Base-by-base conservation (phyloP, 306 rosid genomes). In the Malus sylvestris region DNA sequence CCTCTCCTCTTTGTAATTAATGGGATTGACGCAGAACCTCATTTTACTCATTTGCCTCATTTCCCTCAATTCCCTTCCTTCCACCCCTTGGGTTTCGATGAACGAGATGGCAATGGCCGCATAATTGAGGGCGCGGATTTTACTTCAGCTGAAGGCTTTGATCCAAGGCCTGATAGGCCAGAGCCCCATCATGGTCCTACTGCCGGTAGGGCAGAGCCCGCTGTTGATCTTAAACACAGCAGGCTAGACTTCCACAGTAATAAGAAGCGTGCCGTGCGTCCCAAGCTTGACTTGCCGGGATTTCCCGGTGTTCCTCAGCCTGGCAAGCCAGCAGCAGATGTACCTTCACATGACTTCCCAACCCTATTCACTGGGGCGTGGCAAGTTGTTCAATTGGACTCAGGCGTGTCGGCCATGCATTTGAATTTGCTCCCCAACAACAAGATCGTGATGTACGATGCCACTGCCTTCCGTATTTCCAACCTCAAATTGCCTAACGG, bases 331-430 rank as follows among this genome's bases (percentile, higher is more conserved):
- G 40, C 10, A 20, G 8, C 16, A 1, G 75, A 67, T 22, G 70
- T 55, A 7, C 33, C 35, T 3, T 63, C 49, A 14, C 70, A 70
- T 1, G 80, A 87, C 72, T 78, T 79, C 1, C 78, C 72, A 35
- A 62, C 82, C 22, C 2, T 25, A 8, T 79, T 1, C 20, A 0
- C 0, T 3, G 99, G 99, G 23, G 0, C 3, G 0, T 92, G 99
- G 99, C 84, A 80, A 0, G 0, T 92, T 4, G 71, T 85, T 40
- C 53, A 78, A 1, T 7, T 0, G 1, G 20, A 92, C 51, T 73
- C 93, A 0, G 94, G 90, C 18, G 93, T 93, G 7, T 88, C 96
- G 0, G 92, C 87, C 70, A 96, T 96, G 99, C 99, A 96, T 1
- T 5, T 87, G 3, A 83, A 79, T n/a, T 66, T 96, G 85, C 84